Conservation (phyloP, 1,284 basidiomycete genomes). For the Papiliotrema laurentii region DNA sequence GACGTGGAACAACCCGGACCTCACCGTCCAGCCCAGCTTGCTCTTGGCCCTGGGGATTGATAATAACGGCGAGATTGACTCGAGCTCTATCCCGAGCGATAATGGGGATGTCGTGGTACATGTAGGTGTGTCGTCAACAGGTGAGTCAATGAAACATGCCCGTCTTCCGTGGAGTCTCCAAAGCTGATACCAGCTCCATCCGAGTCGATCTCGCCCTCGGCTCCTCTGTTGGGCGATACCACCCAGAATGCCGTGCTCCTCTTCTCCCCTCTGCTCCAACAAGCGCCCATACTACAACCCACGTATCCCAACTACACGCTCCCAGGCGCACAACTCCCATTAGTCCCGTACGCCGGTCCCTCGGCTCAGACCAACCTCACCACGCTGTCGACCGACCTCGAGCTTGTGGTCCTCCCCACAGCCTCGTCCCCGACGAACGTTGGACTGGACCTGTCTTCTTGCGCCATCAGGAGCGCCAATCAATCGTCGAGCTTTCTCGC, state of each 20-base stretch:
- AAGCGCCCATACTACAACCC: slow-evolving; percentile 48
- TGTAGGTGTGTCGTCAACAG: slow-evolving; percentile 12
- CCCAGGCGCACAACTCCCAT: slow-evolving; percentile 56
- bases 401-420: slow-evolving; percentile 46
- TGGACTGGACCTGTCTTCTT: slow-evolving; percentile 48
- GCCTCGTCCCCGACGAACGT: slow-evolving; percentile 52
- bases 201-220: slow-evolving; percentile 49
- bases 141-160: slow-evolving; percentile 22
- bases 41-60: slow-evolving; percentile 32
- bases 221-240: slow-evolving; percentile 69
- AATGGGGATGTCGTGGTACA: slow-evolving; percentile 33
- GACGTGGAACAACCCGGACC: slow-evolving; percentile 45
- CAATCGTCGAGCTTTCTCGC: slow-evolving; percentile 19
- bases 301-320: slow-evolving; percentile 77
- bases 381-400: slow-evolving; percentile 51
- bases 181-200: too few species aligned
- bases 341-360: slow-evolving; percentile 46
- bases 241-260: slow-evolving; percentile 69
- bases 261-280: slow-evolving; percentile 62
- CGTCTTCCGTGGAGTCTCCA: too few species aligned
- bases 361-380: slow-evolving; percentile 53
- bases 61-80: slow-evolving; percentile 30
- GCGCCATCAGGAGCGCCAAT: slow-evolving; percentile 22
- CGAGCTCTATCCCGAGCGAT: slow-evolving; percentile 5
- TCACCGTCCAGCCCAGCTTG: background rate